Base-by-base conservation (phyloP, 495 filamentous ascomycete species). In the Aspergillus incahuasiensis region DNA sequence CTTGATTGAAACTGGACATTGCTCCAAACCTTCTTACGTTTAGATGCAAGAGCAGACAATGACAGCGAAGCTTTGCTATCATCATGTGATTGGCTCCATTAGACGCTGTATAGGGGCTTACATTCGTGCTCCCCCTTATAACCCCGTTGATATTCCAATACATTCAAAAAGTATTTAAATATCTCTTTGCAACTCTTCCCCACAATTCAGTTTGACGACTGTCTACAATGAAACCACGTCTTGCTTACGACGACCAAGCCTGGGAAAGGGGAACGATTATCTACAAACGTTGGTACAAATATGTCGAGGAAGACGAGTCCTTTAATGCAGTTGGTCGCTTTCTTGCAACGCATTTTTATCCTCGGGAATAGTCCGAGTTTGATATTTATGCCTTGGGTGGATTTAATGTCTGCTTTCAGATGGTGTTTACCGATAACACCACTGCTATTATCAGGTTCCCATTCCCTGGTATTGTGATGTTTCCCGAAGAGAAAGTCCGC, bases 401-500 rank as follows among this genome's bases (percentile, higher is more conserved):
- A 19, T 68, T 58, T 54, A 71, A 71, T 18, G 39, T 58, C 39
- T 53, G 39, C 22, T 63, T 69, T 19, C 62, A 45, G 9, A 63
- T 65, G 63, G 58, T 51, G 12, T 68, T 53, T 43, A 35, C 46
- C 24, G 41, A 66, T 50, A 44, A 44, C 32, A 32, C 35, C 48
- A 38, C 52, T 43, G 59, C 62, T 24, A 22, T 68, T 8, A 59
- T 65, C 16, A 61, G 68, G 15, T 63, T 69, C 38, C 56, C 67
- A 1, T 21, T 51, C 13, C 63, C 70, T 42, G 57, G 61, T 2
- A 53, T 41, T 9, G 42, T 34, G 21, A 61, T 67, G 51, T 73
- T 69, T 55, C 68, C 65, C 0, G 66, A 70, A 52, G 69, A 69
- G 24, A 72, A 74, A 51, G 50, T 74, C 15, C 52, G 79, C 70